Evolutionary conservation across 306 rosid species (phyloP).

Genomic region (Malus sieversii): DNA sequence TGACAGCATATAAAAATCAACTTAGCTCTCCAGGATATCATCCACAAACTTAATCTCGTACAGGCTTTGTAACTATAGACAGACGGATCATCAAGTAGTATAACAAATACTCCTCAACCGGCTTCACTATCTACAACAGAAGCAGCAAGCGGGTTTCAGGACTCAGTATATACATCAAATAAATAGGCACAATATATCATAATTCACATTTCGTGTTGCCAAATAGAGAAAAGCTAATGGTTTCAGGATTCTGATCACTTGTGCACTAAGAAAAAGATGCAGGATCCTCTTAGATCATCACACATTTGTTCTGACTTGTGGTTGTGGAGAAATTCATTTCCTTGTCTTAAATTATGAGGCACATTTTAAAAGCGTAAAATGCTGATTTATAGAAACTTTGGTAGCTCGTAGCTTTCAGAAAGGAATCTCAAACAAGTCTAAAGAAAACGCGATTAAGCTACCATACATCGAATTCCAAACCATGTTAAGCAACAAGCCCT

Average conservation of each 20-base stretch:
- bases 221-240: not conserved
- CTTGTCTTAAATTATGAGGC: not conserved
- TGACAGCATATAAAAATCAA: constrained; percentile 13
- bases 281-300: not conserved
- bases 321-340: not conserved
- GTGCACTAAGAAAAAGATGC: not conserved
- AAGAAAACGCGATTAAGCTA: not conserved
- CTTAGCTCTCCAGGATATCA: constrained; percentile 16
- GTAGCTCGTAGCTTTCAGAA: not conserved
- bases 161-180: constrained; percentile 16
- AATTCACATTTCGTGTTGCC: not conserved
- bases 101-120: constrained; percentile 13
- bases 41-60: constrained; percentile 10
- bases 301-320: not conserved
- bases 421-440: not conserved
- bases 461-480: not conserved
- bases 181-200: no score
- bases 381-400: not conserved
- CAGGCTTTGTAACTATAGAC: constrained; percentile 3
- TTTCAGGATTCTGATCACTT: not conserved
- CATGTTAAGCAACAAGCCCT: not conserved
- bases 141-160: not conserved
- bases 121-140: constrained; percentile 11
- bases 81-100: constrained; percentile 8
- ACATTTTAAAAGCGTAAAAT: not conserved